phyloP scores from a whole-genome alignment of 2,329 filamentous ascomycete genomes.

The Penicillium corylophilum region DNA sequence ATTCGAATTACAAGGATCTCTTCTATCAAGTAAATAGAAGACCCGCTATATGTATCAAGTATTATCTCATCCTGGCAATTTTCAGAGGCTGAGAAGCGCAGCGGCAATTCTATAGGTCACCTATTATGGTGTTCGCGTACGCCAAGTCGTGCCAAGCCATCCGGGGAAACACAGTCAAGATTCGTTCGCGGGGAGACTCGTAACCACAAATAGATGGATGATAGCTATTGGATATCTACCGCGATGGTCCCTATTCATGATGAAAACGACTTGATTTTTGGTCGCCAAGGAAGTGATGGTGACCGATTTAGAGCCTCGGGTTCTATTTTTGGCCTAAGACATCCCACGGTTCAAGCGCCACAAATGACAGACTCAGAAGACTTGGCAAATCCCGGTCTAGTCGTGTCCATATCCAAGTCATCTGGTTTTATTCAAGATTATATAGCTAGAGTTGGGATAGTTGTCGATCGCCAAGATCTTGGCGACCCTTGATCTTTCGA shows the following conservation, averaged over 20 bases:
- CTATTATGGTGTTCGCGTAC: background rate
- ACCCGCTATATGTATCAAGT: too few relatives aligned
- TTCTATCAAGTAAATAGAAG: too few relatives aligned
- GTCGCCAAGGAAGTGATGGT: background rate
- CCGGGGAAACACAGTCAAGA: too few relatives aligned
- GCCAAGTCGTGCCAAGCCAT: background rate
- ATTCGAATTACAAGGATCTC: background rate
- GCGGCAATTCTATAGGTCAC: background rate
- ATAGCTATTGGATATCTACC: background rate
- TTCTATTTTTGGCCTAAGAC: background rate
- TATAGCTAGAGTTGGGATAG: background rate
- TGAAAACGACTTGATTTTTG: background rate
- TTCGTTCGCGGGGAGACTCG: background rate
- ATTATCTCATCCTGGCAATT: too few relatives aligned
- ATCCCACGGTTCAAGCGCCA: background rate
- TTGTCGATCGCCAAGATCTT: background rate
- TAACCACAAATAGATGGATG: background rate
- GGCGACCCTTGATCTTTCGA: background rate
- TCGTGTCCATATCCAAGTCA: background rate
- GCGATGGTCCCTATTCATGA: background rate
- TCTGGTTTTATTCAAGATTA: background rate
- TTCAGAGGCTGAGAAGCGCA: background rate
- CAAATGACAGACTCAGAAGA: background rate
- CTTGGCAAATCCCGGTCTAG: background rate
- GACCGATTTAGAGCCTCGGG: background rate